Conservation (phyloP, 768 basidiomycete genomes). For the Boletus coccyginus region DNA sequence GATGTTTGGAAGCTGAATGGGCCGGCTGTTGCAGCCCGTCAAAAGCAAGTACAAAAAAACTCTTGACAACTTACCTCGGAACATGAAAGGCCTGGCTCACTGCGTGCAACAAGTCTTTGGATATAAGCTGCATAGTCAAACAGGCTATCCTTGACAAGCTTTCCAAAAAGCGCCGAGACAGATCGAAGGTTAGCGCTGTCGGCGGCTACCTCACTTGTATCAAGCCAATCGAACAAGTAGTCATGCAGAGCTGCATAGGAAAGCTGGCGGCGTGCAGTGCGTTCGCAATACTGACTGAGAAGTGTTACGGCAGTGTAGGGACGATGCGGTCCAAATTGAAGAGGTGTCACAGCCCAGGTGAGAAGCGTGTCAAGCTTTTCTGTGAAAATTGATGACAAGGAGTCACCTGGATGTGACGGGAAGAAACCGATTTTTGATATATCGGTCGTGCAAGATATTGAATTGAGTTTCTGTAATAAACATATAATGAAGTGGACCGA, state of each 20-base stretch:
- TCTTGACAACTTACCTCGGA: slow-evolving; percentile 42
- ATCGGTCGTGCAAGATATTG: slow-evolving; percentile 65
- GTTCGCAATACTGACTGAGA: slow-evolving; percentile 60
- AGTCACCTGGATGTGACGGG: slow-evolving; percentile 35
- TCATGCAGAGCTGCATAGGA: slow-evolving; percentile 67
- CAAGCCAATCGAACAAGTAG: slow-evolving; percentile 78
- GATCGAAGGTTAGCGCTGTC: slow-evolving; percentile 53
- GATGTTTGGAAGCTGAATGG: slow-evolving; percentile 53
- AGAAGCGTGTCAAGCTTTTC: slow-evolving; percentile 72
- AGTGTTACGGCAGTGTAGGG: slow-evolving; percentile 73
- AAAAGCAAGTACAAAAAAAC: neutral
- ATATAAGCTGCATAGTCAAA: slow-evolving; percentile 77
- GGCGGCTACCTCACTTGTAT: slow-evolving; percentile 58
- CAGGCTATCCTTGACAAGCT: slow-evolving; percentile 63
- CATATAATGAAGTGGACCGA: neutral
- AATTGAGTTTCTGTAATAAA: slow-evolving; percentile 63
- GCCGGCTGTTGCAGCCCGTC: slow-evolving; percentile 4
- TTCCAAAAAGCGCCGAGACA: slow-evolving; percentile 69
- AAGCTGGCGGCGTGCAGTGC: slow-evolving; percentile 61
- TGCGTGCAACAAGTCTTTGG: slow-evolving; percentile 77
- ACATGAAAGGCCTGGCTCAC: slow-evolving; percentile 59
- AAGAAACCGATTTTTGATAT: slow-evolving; percentile 60
- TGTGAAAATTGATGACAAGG: slow-evolving; percentile 45
- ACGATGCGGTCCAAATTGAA: slow-evolving; percentile 82
- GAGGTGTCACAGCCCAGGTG: slow-evolving; percentile 76